Evolutionary conservation across 2,329 filamentous ascomycete species (phyloP).

Genomic region (Fusarium dlaminii): DNA sequence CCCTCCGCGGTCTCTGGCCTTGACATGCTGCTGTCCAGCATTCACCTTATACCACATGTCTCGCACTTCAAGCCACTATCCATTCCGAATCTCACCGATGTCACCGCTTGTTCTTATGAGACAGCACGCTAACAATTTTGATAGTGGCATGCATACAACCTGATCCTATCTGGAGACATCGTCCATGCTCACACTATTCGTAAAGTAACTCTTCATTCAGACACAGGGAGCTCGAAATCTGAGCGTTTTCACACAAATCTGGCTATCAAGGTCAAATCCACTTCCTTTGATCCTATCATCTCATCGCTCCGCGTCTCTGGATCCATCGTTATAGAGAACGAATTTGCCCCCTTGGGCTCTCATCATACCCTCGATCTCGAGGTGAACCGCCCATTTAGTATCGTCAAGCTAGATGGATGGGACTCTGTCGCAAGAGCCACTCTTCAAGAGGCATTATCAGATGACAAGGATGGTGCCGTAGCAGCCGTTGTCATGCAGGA

Average conservation of each 20-base stretch:
- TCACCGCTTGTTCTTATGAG: conserved; percentile 12
- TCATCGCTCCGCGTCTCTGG: conserved; percentile 67
- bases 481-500: conserved; percentile 96
- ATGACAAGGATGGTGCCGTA: conserved; percentile 81
- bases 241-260: conserved; percentile 67
- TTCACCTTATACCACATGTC: conserved; percentile 9
- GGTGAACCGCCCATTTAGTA: conserved; percentile 84
- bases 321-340: conserved; percentile 62
- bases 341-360: conserved; percentile 62
- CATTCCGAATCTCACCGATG: not conserved
- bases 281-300: conserved; percentile 66
- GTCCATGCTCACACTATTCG: conserved; percentile 65
- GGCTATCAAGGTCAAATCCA: conserved; percentile 65
- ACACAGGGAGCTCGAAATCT: conserved; percentile 60
- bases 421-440: conserved; percentile 86
- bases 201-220: conserved; percentile 61
- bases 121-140: conserved; percentile 25
- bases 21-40: not conserved
- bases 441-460: conserved; percentile 80
- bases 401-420: conserved; percentile 88
- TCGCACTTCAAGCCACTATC: conserved; percentile 15
- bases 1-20: conserved; percentile 14
- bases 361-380: conserved; percentile 81
- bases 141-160: conserved; percentile 70
- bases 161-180: conserved; percentile 63